A percentile compares a stretch with the other conserved stretches of the same genome.
Evolutionary conservation across 1,284 basidiomycete genomes (phyloP).

Genomic region (Pseudozyma sp.): DNA sequence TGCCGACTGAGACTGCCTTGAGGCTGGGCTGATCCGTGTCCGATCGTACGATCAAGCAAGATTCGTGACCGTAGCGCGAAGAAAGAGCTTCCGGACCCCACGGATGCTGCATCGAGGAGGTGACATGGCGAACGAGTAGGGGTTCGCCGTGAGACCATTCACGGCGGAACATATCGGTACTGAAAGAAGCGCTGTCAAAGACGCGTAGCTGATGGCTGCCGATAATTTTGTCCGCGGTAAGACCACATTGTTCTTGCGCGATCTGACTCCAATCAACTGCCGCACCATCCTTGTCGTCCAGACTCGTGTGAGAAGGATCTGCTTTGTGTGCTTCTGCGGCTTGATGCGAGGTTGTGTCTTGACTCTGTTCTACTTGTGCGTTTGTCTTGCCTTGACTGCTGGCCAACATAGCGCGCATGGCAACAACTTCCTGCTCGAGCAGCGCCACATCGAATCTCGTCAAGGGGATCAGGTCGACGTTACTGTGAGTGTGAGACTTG

Average conservation of each 20-base stretch:
- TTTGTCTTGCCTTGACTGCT: not conserved
- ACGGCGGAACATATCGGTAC: constrained; percentile 23
- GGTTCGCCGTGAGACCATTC: constrained; percentile 55
- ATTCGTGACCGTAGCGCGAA: constrained; percentile 74
- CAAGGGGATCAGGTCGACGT: constrained; percentile 79
- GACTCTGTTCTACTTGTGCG: not conserved
- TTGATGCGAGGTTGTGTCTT: not conserved
- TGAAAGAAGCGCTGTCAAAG: constrained; percentile 19
- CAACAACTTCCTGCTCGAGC: constrained; percentile 78
- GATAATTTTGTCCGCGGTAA: constrained; percentile 27
- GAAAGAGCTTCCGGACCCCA: constrained; percentile 87
- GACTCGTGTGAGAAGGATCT: not conserved
- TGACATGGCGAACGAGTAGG: constrained; percentile 52
- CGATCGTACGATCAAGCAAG: constrained; percentile 73
- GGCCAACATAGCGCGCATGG: constrained; percentile 70
- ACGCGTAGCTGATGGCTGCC: constrained; percentile 22
- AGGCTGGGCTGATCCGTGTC: constrained; percentile 74
- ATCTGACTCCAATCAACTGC: constrained; percentile 19
- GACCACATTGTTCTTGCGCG: constrained; percentile 13
- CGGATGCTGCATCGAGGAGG: constrained; percentile 16
- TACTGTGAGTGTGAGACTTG: constrained; percentile 39
- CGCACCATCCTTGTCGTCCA: constrained; percentile 7
- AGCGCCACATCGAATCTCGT: constrained; percentile 76
- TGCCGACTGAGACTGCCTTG: constrained; percentile 75
- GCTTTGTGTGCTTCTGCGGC: not conserved